Base-by-base conservation (phyloP, 208 protist species). In the Trypanosoma rangeli region DNA sequence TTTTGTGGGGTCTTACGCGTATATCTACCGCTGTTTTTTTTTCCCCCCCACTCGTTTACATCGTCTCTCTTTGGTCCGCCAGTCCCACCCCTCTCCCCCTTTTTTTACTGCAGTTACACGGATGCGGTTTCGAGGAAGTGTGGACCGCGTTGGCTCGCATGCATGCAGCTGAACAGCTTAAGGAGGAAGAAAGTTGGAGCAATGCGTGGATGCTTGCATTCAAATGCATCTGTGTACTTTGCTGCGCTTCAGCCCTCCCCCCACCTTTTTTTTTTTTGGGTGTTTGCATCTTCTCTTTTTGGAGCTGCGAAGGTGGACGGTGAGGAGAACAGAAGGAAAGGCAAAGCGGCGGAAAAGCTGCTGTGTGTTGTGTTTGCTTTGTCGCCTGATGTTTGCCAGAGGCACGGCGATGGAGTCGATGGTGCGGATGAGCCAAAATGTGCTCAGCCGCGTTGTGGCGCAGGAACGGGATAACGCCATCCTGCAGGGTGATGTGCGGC, bases 391-490 rank as follows among this genome's bases (percentile, higher is more conserved):
- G 54, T 37, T 29, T 18, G 26, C 54, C 22, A 35, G 31, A 10
- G 20, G 49, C n/a, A 26, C 49, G 16, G 24, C 26, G 35, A 22
- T 4, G 5, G 65, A 62, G 22, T 53, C 22, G 12, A 26, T 24
- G 8, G 20, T 26, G 55, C 42, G 5, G 5, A 63, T n/a, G 55
- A 53, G 15, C 42, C 53, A 70, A 42, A 33, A 63, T 42, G 24
- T 70, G 5, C 65, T 70, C 39, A 42, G 57, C 10, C 57, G 68
- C 24, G 35, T 73, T 29, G 49, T 73, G 12, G 22, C 20, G 28
- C 68, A 73, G 49, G 68, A 73, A 58, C 22, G 68, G 49, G 56
- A 64, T 33, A 73, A 73, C 29, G 57, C 35, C 18, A 1, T 48
- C 50, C 42, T 71, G 18, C 54, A 49, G 33, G 46, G 5, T 8